phyloP scores from a whole-genome alignment of 2,329 filamentous ascomycete species.

The Cladophialophora exuberans region DNA sequence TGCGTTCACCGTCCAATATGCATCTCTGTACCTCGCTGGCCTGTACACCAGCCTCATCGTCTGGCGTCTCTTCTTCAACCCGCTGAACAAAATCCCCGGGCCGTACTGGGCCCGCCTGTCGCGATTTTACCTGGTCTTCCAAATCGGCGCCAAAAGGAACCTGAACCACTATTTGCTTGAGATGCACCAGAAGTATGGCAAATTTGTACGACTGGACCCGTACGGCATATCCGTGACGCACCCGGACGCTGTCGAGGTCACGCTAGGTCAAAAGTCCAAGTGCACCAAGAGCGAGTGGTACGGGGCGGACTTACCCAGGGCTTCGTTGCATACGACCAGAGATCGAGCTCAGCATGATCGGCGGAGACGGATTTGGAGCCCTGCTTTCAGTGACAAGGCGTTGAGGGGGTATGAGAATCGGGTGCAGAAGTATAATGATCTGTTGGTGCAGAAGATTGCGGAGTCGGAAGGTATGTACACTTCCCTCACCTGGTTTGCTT shows the following conservation, averaged over 20 bases:
- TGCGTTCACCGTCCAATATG: conserved; percentile 6
- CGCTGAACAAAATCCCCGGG: conserved; percentile 38
- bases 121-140: conserved; percentile 20
- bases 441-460: conserved; percentile 39
- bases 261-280: conserved; percentile 43
- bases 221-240: conserved; percentile 28
- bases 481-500: not conserved
- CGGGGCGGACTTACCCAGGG: conserved; percentile 37
- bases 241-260: conserved; percentile 37
- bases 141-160: conserved; percentile 7
- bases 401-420: conserved; percentile 47
- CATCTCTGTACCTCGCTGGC: conserved; percentile 14
- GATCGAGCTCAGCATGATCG: conserved; percentile 43
- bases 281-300: conserved; percentile 50
- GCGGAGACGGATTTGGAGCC: conserved; percentile 46
- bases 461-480: conserved; percentile 30
- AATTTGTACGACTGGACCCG: conserved; percentile 30
- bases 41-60: conserved; percentile 27
- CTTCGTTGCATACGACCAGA: conserved; percentile 45
- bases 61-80: conserved; percentile 39
- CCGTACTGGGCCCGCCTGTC: conserved; percentile 33
- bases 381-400: conserved; percentile 46
- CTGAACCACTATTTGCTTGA: conserved; percentile 15
- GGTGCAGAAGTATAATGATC: conserved; percentile 41
- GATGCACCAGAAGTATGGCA: conserved; percentile 28